Percentiles rank a stretch among this genome's conserved stretches.
Evolutionary conservation across 306 rosid species (phyloP).

Genomic region (Canavalia ensiformis): DNA sequence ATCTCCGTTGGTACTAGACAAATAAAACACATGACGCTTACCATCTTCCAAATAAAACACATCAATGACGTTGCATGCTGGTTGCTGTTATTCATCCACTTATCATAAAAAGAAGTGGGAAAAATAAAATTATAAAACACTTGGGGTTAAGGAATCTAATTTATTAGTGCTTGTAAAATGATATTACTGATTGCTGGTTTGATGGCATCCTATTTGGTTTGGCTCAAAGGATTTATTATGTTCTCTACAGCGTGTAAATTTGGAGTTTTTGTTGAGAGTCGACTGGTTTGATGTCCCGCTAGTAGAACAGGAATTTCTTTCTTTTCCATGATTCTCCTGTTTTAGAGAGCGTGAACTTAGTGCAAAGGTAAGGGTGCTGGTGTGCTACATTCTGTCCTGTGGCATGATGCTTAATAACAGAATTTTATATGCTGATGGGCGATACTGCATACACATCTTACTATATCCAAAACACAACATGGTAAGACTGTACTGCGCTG

Average conservation of each 20-base stretch:
- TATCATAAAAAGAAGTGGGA: not conserved
- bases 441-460: no score
- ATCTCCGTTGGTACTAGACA: not conserved
- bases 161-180: constrained; percentile 7
- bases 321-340: not conserved
- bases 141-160: not conserved
- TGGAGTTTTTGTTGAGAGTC: not conserved
- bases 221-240: no score
- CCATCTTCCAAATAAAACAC: not conserved
- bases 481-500: no score
- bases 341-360: not conserved
- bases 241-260: no score
- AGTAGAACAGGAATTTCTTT: not conserved
- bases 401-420: no score
- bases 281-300: not conserved
- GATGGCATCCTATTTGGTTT: no score
- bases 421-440: no score
- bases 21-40: not conserved
- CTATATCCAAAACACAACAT: no score
- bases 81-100: not conserved
- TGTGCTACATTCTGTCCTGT: not conserved
- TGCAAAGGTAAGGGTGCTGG: not conserved
- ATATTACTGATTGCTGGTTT: not conserved
- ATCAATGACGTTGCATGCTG: not conserved
- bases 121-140: not conserved